Evolutionary conservation across 2,329 filamentous ascomycete genomes (phyloP).

Genomic region (Graphiopsis chlorocephala): DNA sequence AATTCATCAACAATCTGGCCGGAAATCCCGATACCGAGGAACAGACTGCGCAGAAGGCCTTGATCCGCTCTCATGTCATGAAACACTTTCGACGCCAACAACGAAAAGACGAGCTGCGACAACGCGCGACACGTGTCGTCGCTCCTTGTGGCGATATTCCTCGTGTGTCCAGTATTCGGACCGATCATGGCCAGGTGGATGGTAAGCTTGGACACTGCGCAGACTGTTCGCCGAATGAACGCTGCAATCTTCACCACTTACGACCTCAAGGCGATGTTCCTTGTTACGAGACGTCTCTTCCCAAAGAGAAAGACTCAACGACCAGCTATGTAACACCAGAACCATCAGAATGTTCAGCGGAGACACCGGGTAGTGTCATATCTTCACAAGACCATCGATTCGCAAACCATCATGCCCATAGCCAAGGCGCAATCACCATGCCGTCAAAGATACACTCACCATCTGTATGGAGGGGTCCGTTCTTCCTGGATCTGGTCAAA

Average conservation of each 20-base stretch:
- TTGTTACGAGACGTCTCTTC: background rate
- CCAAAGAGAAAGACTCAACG: background rate
- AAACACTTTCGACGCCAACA: background rate
- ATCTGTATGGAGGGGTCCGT: background rate
- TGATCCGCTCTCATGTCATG: background rate
- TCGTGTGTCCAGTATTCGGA: background rate
- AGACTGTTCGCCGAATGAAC: background rate
- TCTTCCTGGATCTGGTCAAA: background rate
- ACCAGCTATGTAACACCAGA: background rate
- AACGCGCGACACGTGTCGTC: background rate
- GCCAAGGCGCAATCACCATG: background rate
- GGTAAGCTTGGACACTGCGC: background rate
- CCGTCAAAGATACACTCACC: background rate
- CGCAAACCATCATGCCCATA: background rate
- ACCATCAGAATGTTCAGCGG: background rate
- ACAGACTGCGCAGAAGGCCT: background rate
- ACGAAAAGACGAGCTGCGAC: background rate
- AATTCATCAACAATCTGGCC: background rate
- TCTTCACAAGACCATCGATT: background rate
- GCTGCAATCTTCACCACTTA: background rate
- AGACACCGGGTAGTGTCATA: background rate
- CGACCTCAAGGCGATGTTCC: background rate
- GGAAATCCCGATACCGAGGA: background rate
- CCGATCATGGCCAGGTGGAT: background rate
- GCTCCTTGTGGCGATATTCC: background rate